These are phyloP conservation scores for Amylostereum areolatum DNA, from an alignment of 1,284 basidiomycete species.

Conservation along the genomic window DNA sequence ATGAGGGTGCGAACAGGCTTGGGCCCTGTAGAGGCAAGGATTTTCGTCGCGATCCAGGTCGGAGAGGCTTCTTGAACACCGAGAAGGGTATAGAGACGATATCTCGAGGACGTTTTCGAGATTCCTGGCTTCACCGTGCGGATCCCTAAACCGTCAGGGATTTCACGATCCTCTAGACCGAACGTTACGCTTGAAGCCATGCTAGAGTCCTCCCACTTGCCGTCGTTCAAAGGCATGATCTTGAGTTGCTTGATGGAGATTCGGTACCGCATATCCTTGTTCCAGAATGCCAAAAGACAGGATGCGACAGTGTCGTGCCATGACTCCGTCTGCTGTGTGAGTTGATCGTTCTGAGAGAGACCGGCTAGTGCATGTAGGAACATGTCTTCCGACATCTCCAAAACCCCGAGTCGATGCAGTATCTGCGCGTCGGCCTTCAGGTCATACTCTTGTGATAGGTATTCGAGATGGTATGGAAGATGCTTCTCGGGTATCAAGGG, in stretches of 20 bases:
- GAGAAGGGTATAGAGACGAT: constrained; percentile 6
- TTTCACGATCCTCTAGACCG: no score
- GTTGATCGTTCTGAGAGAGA: constrained; percentile 2
- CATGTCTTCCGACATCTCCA: constrained; percentile 9
- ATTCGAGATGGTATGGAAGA: constrained; percentile 3
- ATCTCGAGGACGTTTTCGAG: constrained; percentile 6
- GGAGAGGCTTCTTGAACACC: constrained; percentile 8
- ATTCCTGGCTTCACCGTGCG: not conserved
- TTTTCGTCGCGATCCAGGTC: constrained; percentile 4
- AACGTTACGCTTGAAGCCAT: not conserved
- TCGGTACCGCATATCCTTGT: not conserved
- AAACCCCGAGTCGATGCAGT: constrained; percentile 7
- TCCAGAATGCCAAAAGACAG: not conserved
- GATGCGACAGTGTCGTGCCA: constrained; percentile 9
- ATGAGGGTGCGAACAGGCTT: constrained; percentile 2
- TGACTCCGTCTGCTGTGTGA: not conserved
- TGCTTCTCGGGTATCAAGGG: not conserved
- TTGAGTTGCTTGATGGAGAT: not conserved
- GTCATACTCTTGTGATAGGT: constrained; percentile 6
- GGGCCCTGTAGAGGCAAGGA: constrained; percentile 1
- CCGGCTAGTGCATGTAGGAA: constrained; percentile 6
- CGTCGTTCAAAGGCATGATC: not conserved
- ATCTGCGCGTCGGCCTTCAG: constrained; percentile 1
- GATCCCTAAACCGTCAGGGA: not conserved
- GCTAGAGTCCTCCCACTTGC: not conserved